Evolutionary conservation across 2,329 filamentous ascomycete genomes (phyloP), one percentile per base, ranked within the genome.

Genomic region (Nothopassalora personata): DNA sequence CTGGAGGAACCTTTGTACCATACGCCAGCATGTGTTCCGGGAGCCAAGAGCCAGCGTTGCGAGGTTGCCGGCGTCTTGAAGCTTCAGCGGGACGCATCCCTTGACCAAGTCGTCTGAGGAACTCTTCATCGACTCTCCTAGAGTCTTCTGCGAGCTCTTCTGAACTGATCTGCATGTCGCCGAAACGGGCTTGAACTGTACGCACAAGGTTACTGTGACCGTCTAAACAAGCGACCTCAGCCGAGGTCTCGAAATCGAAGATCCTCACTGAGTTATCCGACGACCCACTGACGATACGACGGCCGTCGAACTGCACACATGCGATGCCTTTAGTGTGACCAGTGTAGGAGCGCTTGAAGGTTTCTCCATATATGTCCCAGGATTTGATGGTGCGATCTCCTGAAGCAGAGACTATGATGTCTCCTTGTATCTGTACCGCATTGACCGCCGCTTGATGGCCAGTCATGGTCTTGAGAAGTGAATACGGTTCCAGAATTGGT

Each of bases 181-280:
- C 93, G 67, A 97, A 97, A 7, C 91, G 91, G 23, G 94, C 93
- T 75, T 99, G 94, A 1, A 99, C 89, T 0, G 94, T 97, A 43
- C 94, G 86, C 27, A 99, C 94, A 18, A 99, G 83, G 65, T 90
- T 89, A 3, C 80, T 81, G 71, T 99, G 94, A 10, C 89, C 89
- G 53, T 86, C 82, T 8, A 99, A 80, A 69, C 89, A 93, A 15
- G 92, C 93, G 5, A 97, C 91, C 73, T 97, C 92, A 10, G 94
- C 86, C 4, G 89, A 89, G 0, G 91, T 91, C 49, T 84, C 83
- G 48, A 89, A 87, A 71, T 97, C 94, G 72, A 96, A 99, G 19
- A 99, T 94, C 66, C 94, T 91, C 33, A 99, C 91, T 45, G 94
- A 92, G 71, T 95, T 91, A 73, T 99, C 94, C 67, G 92, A 97